These are phyloP conservation scores for Candida sakaeoensis DNA, from an alignment of 805 yeast species.

Conservation along the genomic window DNA sequence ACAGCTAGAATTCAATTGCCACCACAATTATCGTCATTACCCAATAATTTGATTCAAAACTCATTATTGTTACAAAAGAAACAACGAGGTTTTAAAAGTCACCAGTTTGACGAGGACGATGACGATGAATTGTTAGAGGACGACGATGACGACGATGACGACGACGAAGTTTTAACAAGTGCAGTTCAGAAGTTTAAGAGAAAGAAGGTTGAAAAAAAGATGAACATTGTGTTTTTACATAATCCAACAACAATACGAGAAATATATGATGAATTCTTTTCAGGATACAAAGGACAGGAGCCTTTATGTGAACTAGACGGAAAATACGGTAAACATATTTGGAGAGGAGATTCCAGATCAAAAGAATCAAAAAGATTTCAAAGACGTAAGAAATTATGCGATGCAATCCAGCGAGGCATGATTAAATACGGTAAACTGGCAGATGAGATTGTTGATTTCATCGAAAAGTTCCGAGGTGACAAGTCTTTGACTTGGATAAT, in stretches of 20 bases:
- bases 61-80: neutral
- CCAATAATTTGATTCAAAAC: constrained; percentile 1
- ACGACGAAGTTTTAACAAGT: neutral
- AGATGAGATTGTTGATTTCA: constrained; percentile 37
- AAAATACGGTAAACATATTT: constrained; percentile 40
- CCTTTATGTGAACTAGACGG: constrained; percentile 41
- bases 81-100: constrained; percentile 5
- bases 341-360: constrained; percentile 45
- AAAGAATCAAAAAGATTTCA: constrained; percentile 43
- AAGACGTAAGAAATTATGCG: constrained; percentile 41
- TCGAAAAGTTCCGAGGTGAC: constrained; percentile 41
- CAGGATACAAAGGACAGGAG: constrained; percentile 42
- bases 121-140: neutral
- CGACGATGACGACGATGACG: neutral
- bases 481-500: constrained; percentile 44
- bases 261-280: constrained; percentile 42
- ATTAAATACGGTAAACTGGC: constrained; percentile 35
- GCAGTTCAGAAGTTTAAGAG: constrained; percentile 1
- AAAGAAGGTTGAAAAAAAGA: constrained; percentile 20
- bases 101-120: neutral
- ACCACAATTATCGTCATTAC: constrained; percentile 8
- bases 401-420: constrained; percentile 41
- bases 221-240: constrained; percentile 37
- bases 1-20: constrained; percentile 16
- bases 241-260: constrained; percentile 44